These are phyloP conservation scores for Theileria annulata DNA, from an alignment of 169 alveolate species.

Conservation along the genomic window DNA sequence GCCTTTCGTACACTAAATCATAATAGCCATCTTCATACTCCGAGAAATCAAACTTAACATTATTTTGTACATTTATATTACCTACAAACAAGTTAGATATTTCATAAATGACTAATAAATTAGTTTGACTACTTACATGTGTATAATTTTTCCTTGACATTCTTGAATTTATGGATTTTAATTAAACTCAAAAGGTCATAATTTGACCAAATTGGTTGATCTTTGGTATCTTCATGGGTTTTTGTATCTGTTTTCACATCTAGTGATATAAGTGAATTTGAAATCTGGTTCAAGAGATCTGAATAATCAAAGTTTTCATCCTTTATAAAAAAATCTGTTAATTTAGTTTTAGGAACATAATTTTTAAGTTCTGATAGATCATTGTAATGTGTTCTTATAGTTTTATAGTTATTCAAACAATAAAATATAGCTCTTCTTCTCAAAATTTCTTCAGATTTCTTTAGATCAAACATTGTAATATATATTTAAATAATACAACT, in stretches of 20 bases:
- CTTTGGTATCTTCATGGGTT: neutral
- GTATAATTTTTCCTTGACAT: neutral
- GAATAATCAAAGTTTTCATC: neutral
- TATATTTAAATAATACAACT: neutral
- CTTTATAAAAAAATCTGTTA: neutral
- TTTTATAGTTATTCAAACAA: constrained; percentile 2
- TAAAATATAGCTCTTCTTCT: neutral
- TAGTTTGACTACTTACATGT: constrained; percentile 47
- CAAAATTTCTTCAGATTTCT: neutral
- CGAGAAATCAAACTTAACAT: neutral
- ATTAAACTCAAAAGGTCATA: neutral
- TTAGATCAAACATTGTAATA: neutral
- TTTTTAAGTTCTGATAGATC: neutral
- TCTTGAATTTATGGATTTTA: constrained; percentile 14
- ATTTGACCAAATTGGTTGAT: neutral
- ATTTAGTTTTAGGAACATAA: neutral
- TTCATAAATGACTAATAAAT: too few species aligned
- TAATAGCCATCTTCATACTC: neutral
- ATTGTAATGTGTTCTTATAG: neutral
- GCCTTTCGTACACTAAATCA: neutral
- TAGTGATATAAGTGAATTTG: neutral
- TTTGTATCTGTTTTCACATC: neutral
- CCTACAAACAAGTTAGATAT: neutral
- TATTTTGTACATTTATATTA: neutral
- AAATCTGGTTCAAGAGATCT: neutral